Percentiles rank a stretch among this genome's conserved stretches.
Evolutionary conservation across 306 rosid species (phyloP).

Genomic region (Canavalia ensiformis): DNA sequence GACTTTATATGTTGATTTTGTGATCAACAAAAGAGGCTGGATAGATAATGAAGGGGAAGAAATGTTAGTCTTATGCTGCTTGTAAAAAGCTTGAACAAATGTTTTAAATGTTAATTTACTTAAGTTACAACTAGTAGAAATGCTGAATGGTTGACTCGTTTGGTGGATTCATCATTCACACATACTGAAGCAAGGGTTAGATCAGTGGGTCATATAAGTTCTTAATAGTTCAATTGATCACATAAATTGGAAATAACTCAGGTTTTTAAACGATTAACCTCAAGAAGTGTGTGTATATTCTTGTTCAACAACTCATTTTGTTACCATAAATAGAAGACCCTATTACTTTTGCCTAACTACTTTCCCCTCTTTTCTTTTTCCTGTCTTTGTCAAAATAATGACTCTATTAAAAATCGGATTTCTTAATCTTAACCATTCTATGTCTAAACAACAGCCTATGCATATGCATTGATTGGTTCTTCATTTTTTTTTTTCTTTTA

Average conservation of each 20-base stretch:
- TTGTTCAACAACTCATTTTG: neutral
- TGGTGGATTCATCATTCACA: neutral
- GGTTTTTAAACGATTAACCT: neutral
- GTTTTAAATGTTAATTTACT: slow-evolving; percentile 30
- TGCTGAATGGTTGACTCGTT: neutral
- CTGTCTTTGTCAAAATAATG: neutral
- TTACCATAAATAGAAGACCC: neutral
- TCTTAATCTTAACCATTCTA: neutral
- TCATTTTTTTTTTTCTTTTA: too few species aligned
- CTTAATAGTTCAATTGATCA: neutral
- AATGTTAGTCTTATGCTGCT: slow-evolving; percentile 17
- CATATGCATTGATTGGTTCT: neutral
- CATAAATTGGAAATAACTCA: neutral
- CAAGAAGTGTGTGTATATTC: neutral
- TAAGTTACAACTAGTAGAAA: neutral
- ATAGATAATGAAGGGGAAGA: slow-evolving; percentile 9
- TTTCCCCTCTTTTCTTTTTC: slow-evolving; percentile 1
- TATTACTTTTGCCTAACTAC: slow-evolving; percentile 8
- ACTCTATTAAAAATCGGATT: slow-evolving; percentile 7
- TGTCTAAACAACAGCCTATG: neutral
- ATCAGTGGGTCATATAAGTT: neutral
- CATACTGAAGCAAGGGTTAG: neutral
- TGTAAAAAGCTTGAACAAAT: slow-evolving; percentile 11
- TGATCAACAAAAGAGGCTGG: slow-evolving; percentile 14
- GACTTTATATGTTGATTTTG: slow-evolving; percentile 34